phyloP scores from a whole-genome alignment of 352 stramenopile genomes.

The Peronospora tabacina region DNA sequence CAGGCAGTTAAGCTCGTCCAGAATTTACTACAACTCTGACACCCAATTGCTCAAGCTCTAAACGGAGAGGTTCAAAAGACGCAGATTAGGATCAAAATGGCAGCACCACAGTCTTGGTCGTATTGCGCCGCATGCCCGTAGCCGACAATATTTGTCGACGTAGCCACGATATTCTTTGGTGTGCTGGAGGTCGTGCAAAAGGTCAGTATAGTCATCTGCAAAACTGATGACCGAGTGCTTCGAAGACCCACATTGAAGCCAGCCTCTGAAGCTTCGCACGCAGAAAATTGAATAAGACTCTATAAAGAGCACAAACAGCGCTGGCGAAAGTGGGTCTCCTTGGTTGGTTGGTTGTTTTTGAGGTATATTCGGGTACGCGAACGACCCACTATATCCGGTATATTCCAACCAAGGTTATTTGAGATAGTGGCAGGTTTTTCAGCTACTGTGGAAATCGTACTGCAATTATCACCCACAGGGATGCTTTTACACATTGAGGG shows the following conservation, averaged over 20 bases:
- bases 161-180: neutral
- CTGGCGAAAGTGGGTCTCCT: neutral
- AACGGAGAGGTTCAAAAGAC: neutral
- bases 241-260: neutral
- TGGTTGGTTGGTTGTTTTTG: no score
- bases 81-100: neutral
- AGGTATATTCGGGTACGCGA: no score
- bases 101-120: neutral
- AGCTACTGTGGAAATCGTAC: no score
- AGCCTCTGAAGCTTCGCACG: neutral
- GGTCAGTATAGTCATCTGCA: neutral
- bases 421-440: no score
- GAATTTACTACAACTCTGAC: neutral
- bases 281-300: slow-evolving; percentile 1
- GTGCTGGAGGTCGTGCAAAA: neutral
- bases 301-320: neutral
- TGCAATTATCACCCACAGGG: no score
- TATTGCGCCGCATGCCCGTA: neutral
- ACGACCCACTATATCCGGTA: no score
- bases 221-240: neutral
- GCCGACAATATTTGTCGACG: neutral
- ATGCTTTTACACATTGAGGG: no score
- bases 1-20: neutral
- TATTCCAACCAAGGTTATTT: no score
- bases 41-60: neutral